Evolutionary conservation across 805 yeast species (phyloP).

Genomic region (Saccharomycopsis synnaedendra): DNA sequence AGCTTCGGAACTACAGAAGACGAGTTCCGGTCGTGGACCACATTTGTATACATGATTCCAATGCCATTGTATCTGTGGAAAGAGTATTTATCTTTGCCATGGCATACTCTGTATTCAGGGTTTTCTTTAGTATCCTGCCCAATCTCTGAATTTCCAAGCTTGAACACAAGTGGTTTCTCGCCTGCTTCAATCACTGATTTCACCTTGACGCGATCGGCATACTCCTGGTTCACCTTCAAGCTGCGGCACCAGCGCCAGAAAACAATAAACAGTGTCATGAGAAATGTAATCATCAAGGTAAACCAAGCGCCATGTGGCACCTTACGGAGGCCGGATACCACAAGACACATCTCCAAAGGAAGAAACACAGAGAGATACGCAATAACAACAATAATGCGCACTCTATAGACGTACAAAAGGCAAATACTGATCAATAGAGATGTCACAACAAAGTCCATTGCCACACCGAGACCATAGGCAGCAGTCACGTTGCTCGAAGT

Average conservation of each 20-base stretch:
- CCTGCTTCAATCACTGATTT: background rate
- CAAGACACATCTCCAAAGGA: constrained; percentile 35
- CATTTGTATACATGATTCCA: constrained; percentile 13
- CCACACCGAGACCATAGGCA: constrained; percentile 50
- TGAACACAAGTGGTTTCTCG: background rate
- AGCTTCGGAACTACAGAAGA: constrained; percentile 34
- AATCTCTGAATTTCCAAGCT: background rate
- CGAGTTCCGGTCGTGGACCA: constrained; percentile 26
- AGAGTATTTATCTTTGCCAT: background rate
- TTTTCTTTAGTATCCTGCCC: background rate
- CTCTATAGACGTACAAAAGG: constrained; percentile 34
- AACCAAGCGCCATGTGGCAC: constrained; percentile 55
- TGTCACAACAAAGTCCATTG: constrained; percentile 44
- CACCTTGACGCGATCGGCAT: constrained; percentile 13
- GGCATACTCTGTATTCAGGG: constrained; percentile 6
- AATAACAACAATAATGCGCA: constrained; percentile 25
- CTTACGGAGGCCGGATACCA: constrained; percentile 38
- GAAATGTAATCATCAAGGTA: constrained; percentile 35
- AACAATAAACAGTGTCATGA: constrained; percentile 27
- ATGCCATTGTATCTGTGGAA: constrained; percentile 8
- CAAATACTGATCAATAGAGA: constrained; percentile 34
- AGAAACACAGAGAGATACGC: constrained; percentile 29
- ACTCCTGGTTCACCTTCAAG: constrained; percentile 29
- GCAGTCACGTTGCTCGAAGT: constrained; percentile 40
- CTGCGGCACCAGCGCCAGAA: constrained; percentile 40